These are phyloP conservation scores for Taxillus chinensis DNA, from an alignment of 164 flowering plant genomes.

Conservation along the genomic window DNA sequence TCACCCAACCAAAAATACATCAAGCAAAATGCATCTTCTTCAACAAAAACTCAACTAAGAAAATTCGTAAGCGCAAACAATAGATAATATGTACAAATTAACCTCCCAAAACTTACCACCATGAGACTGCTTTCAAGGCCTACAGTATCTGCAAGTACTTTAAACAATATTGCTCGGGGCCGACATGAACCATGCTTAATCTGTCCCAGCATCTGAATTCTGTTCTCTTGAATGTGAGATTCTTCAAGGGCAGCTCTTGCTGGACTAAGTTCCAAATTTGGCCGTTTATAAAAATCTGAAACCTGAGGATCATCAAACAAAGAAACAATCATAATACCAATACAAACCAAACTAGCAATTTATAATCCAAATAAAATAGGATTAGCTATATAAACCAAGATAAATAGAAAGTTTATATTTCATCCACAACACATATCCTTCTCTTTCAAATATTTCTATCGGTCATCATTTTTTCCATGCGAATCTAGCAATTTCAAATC, in stretches of 20 bases:
- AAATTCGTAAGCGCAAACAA: not conserved
- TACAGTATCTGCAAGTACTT: constrained; percentile 94
- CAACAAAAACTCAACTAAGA: not conserved
- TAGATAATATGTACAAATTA: not conserved
- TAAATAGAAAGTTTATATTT: too few relatives aligned
- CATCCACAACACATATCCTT: too few relatives aligned
- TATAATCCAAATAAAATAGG: too few relatives aligned
- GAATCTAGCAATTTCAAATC: too few relatives aligned
- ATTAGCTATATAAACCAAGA: too few relatives aligned
- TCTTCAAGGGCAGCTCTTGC: constrained; percentile 68
- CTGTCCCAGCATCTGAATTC: constrained; percentile 80
- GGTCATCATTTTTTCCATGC: too few relatives aligned
- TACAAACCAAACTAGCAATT: too few relatives aligned
- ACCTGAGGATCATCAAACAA: constrained; percentile 39
- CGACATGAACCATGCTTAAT: constrained; percentile 88
- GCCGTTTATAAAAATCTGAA: constrained; percentile 71
- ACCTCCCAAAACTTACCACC: constrained; percentile 46
- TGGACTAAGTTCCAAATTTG: constrained; percentile 61
- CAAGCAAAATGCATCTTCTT: not conserved
- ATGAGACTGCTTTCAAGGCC: constrained; percentile 86
- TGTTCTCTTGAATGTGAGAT: constrained; percentile 41
- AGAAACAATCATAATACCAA: not conserved
- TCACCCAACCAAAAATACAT: not conserved
- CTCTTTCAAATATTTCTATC: too few relatives aligned
- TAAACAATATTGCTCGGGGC: constrained; percentile 86